phyloP scores from a whole-genome alignment of 2,329 filamentous ascomycete species.

The Epichloe hybrida region DNA sequence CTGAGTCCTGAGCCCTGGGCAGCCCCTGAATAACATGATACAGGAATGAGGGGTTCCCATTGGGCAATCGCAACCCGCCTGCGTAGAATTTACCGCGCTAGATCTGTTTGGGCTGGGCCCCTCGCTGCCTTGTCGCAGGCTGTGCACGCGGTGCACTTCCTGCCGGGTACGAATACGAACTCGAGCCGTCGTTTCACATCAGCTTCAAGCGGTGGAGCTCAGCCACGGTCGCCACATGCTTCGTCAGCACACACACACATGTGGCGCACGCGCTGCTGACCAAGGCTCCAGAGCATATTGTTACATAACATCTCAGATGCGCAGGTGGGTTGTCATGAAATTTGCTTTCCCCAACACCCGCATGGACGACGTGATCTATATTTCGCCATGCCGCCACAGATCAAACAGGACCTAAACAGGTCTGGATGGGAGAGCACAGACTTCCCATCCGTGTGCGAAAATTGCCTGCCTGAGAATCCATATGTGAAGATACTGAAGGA shows the following conservation, averaged over 20 bases:
- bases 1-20: too few species aligned
- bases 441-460: constrained; percentile 81
- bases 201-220: too few species aligned
- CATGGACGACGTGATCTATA: background rate
- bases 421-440: constrained; percentile 93
- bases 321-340: background rate
- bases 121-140: background rate
- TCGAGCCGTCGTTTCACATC: background rate
- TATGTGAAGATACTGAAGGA: constrained; percentile 99
- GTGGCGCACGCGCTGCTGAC: background rate
- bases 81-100: background rate
- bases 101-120: too few species aligned
- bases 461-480: constrained; percentile 87
- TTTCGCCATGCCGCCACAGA: constrained; percentile 64
- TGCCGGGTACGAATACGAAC: constrained; percentile 9
- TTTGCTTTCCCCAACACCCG: constrained; percentile 8
- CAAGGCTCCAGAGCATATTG: background rate
- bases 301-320: background rate
- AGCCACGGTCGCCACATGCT: background rate
- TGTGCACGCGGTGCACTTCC: too few species aligned
- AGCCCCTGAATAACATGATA: constrained; percentile 3
- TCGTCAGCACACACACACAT: constrained; percentile 1
- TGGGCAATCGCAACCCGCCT: background rate
- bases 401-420: constrained; percentile 90
- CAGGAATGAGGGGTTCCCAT: constrained; percentile 1